A percentile compares a stretch with the other conserved stretches of the same genome.
Evolutionary conservation across 1,284 basidiomycete genomes (phyloP).

Genomic region (Sporisorium scitamineum): DNA sequence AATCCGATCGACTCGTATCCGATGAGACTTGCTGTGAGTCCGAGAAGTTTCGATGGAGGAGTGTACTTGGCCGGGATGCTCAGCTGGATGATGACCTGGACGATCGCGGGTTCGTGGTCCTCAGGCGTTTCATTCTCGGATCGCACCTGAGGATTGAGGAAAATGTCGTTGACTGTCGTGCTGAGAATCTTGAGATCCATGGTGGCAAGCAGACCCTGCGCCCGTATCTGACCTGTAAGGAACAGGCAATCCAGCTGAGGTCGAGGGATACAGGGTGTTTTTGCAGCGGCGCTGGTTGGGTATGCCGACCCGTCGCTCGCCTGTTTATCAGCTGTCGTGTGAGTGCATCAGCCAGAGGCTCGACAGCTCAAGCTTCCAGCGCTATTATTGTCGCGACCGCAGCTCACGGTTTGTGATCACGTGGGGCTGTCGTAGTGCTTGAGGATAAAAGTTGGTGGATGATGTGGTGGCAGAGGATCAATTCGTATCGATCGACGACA

Average conservation of each 20-base stretch:
- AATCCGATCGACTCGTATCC: slow-evolving; percentile 53
- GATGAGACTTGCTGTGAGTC: slow-evolving; percentile 34
- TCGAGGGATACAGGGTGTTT: background rate
- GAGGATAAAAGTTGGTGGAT: background rate
- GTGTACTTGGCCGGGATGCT: slow-evolving; percentile 36
- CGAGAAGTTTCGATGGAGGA: slow-evolving; percentile 41
- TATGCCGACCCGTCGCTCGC: background rate
- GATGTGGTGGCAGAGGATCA: background rate
- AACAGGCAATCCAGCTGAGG: background rate
- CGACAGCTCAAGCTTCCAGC: background rate
- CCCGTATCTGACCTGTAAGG: too few species aligned
- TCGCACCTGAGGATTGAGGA: slow-evolving; percentile 37
- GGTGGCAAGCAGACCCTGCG: too few species aligned
- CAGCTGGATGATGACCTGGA: slow-evolving; percentile 49
- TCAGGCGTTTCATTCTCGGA: slow-evolving; percentile 36
- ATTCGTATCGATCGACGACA: too few species aligned
- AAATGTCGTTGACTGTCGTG: slow-evolving; percentile 50
- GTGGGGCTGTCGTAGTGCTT: too few species aligned
- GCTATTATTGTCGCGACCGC: too few species aligned
- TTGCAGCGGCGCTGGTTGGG: background rate
- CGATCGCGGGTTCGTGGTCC: slow-evolving; percentile 39
- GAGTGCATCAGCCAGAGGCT: background rate
- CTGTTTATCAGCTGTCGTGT: background rate
- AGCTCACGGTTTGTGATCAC: background rate
- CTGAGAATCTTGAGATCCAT: slow-evolving; percentile 57